Evolutionary conservation across 1,284 basidiomycete genomes (phyloP).

Genomic region (Fomitopsis betulina): DNA sequence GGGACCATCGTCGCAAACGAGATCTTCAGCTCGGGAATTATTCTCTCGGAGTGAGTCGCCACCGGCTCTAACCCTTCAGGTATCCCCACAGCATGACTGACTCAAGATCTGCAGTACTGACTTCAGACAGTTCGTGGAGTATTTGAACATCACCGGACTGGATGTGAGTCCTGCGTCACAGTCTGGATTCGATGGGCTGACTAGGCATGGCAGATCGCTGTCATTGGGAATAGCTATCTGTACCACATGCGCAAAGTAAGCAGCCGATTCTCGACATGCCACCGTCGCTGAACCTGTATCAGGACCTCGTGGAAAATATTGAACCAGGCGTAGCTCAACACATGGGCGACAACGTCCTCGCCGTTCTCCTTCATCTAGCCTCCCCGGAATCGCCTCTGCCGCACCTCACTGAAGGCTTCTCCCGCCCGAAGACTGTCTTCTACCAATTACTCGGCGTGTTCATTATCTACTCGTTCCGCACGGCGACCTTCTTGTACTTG

Average conservation of each 20-base stretch:
- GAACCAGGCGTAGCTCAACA: conserved; percentile 81
- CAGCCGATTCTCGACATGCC: neutral
- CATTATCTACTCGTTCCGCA: conserved; percentile 71
- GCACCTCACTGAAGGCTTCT: conserved; percentile 49
- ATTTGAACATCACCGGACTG: conserved; percentile 82
- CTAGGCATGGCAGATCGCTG: conserved; percentile 68
- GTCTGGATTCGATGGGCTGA: neutral
- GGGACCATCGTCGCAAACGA: conserved; percentile 94
- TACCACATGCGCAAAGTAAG: conserved; percentile 83
- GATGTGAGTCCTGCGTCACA: conserved; percentile 51
- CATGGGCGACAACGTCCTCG: conserved; percentile 90
- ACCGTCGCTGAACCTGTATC: neutral
- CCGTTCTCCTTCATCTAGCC: conserved; percentile 79
- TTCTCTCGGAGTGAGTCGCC: conserved; percentile 78
- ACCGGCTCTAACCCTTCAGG: neutral
- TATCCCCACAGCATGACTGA: neutral
- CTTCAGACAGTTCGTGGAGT: conserved; percentile 92
- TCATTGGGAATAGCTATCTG: conserved; percentile 90
- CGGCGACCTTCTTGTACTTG: conserved; percentile 70
- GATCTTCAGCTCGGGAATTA: conserved; percentile 88
- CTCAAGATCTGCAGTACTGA: conserved; percentile 60
- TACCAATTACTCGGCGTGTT: conserved; percentile 69
- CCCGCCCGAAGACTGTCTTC: conserved; percentile 69
- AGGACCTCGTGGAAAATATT: conserved; percentile 81
- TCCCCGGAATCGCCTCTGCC: conserved; percentile 62